These are phyloP conservation scores for Didymella glomerata DNA, from an alignment of 2,329 filamentous ascomycete species.

Conservation along the genomic window DNA sequence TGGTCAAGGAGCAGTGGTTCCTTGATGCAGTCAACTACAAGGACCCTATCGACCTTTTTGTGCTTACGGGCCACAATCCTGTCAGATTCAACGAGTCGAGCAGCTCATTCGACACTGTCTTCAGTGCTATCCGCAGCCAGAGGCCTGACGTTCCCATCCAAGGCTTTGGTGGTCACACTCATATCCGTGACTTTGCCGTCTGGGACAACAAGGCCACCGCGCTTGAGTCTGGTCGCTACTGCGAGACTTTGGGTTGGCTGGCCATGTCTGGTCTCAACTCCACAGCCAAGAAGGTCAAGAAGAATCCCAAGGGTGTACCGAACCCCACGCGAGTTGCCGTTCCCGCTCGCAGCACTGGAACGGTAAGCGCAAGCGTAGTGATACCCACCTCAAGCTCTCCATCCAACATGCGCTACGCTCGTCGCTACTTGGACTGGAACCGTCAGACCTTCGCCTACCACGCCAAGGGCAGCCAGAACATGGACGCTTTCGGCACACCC, in stretches of 20 bases:
- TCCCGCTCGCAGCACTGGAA: slow-evolving; percentile 40
- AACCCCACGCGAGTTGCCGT: slow-evolving; percentile 53
- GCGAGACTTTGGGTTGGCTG: slow-evolving; percentile 73
- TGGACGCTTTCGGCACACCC: slow-evolving; percentile 58
- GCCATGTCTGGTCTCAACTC: slow-evolving; percentile 68
- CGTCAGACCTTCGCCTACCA: slow-evolving; percentile 71
- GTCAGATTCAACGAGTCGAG: slow-evolving; percentile 58
- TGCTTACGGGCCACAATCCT: slow-evolving; percentile 71
- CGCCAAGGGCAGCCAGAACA: slow-evolving; percentile 59
- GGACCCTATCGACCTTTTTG: slow-evolving; percentile 68
- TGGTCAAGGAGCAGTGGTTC: slow-evolving; percentile 68
- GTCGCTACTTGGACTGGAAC: slow-evolving; percentile 75
- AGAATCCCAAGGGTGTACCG: slow-evolving; percentile 53
- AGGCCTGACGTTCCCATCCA: slow-evolving; percentile 68
- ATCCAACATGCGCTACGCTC: slow-evolving; percentile 59
- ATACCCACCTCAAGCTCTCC: slow-evolving; percentile 46
- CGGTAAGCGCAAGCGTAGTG: slow-evolving; percentile 36
- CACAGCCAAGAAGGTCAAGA: slow-evolving; percentile 54
- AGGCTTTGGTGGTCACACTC: slow-evolving; percentile 71
- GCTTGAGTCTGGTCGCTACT: slow-evolving; percentile 70
- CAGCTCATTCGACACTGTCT: slow-evolving; percentile 60
- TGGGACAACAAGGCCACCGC: slow-evolving; percentile 69
- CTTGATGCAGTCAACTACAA: slow-evolving; percentile 62
- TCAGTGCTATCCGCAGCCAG: slow-evolving; percentile 65
- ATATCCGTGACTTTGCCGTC: slow-evolving; percentile 71